Base-by-base conservation (phyloP, 2,329 filamentous ascomycete species). In the Teratosphaeriaceae sp. region DNA sequence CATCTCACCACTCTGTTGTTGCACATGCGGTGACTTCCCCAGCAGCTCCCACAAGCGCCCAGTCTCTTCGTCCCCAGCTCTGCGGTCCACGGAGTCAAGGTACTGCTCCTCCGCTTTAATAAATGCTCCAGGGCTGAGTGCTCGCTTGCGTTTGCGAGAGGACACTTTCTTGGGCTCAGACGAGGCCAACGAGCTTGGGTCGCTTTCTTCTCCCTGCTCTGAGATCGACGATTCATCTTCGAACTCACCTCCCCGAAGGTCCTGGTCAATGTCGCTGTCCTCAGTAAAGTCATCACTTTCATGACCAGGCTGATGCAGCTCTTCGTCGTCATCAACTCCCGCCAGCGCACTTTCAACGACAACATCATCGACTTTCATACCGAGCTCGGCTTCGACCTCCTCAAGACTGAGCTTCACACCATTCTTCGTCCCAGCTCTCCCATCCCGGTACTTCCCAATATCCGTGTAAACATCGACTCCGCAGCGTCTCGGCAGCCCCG, bases 401-500 rank as follows among this genome's bases (percentile, higher is more conserved):
- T 68, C 58, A 49, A 72, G 65, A 4, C 44, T 57, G 12, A 64
- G 46, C 12, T 44, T 47, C 3, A 50, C 46, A 11, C 56, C 58
- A 27, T 23, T 47, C 40, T 59, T 58, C 1, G 53, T 55, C 0
- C 46, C 45, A 15, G 47, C 42, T 18, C 56, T 50, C 1, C 57
- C 57, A 40, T 60, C 55, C n/a, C 41, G 38, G 27, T 52, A 61
- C 27, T 55, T 56, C 24, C 48, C 53, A 11, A 56, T 50, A 21
- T 58, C 55, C 21, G 49, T 53, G 35, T 69, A 66, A 2, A 84
- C 73, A 12, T 68, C 57, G 3, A 83, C 52, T 7, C 66, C 64
- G 51, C 72, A 76, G 46, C 77, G 70, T 45, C 74, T 68, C 1
- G 78, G 67, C 5, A 72, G 63, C 2, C 60, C 63, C 11, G 66